Evolutionary conservation across 2,329 filamentous ascomycete species (phyloP), one percentile per base, ranked within the genome.

Genomic region (Zymoseptoria ardabiliae): DNA sequence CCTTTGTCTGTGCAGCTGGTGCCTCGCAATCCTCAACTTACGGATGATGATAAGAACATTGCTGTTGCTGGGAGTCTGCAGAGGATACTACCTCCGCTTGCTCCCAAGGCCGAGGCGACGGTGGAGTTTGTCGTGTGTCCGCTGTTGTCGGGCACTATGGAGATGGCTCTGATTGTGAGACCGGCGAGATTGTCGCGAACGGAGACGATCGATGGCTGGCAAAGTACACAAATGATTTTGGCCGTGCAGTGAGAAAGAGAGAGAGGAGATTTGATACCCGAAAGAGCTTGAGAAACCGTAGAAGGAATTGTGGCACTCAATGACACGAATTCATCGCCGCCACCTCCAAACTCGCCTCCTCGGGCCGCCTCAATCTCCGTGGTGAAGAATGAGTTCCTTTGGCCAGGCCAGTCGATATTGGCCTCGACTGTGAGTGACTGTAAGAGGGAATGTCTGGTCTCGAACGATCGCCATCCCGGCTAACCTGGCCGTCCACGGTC

Each of bases 101-200:
- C 56, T 8, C 50, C 50, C 4, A 61, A 53, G 10, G 62, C 54
- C 19, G 57, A 61, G 53, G 54, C 25, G 20, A 54, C 48, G 13
- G 61, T 65, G 19, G 65, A 66, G 11, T 68, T 69, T 35, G 60
- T 65, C 2, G 21, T 69, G 2, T 68, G 66, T 58, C 66, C 66
- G 9, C 51, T 68, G 17, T 25, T 66, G 13, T 59, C 56, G 8
- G 67, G 67, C 9, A 55, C 35, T 10, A n/a, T 68, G 51, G 62
- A 64, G 13, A 11, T 69, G 3, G 63, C 64, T 7, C 50, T 55
- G 9, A 20, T 62, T 17, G 61, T 61, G 13, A 41, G 61, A 17
- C 58, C 63, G 64, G 60, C 10, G 52, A 56, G 50, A 59, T 62
- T n/a, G 61, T 55, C 10, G 25, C 50, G 25, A 23, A 20, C 23